phyloP scores from a whole-genome alignment of 352 stramenopile genomes.

The Phytophthora quininea region DNA sequence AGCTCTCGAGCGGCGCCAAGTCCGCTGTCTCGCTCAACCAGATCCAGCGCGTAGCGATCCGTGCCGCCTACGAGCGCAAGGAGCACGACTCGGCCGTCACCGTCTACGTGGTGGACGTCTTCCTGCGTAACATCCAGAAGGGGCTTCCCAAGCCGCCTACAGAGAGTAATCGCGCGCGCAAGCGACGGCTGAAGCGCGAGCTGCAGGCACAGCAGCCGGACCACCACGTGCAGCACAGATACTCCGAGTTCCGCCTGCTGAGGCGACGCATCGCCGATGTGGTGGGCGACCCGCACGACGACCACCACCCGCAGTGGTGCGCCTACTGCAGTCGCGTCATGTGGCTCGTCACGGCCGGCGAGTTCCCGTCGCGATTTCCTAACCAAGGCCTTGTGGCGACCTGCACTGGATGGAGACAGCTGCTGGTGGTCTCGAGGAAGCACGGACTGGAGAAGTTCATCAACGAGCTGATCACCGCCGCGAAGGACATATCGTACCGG shows the following conservation, averaged over 20 bases:
- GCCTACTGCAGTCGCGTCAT: conserved; percentile 50
- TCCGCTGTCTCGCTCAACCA: conserved; percentile 62
- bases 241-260: conserved; percentile 54
- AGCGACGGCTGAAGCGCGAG: conserved; percentile 4
- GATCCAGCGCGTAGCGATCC: conserved; percentile 55
- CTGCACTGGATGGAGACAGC: conserved; percentile 24
- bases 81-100: conserved; percentile 33
- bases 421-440: conserved; percentile 31
- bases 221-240: conserved; percentile 60
- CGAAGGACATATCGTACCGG: conserved; percentile 55
- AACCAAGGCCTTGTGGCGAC: conserved; percentile 23
- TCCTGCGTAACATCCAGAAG: conserved; percentile 45
- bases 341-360: conserved; percentile 40
- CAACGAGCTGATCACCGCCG: conserved; percentile 40
- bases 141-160: conserved; percentile 39
- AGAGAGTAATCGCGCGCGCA: conserved; percentile 1
- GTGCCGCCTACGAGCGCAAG: conserved; percentile 29
- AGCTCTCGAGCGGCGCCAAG: conserved; percentile 56
- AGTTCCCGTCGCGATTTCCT: conserved; percentile 56
- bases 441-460: conserved; percentile 45
- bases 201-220: conserved; percentile 6
- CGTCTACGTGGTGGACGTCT: conserved; percentile 60
- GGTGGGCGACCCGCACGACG: conserved; percentile 18
- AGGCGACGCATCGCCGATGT: conserved; percentile 38
- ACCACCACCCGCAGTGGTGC: conserved; percentile 53